Conservation (phyloP, 2,329 filamentous ascomycete genomes). For the Pyricularia grisea region DNA sequence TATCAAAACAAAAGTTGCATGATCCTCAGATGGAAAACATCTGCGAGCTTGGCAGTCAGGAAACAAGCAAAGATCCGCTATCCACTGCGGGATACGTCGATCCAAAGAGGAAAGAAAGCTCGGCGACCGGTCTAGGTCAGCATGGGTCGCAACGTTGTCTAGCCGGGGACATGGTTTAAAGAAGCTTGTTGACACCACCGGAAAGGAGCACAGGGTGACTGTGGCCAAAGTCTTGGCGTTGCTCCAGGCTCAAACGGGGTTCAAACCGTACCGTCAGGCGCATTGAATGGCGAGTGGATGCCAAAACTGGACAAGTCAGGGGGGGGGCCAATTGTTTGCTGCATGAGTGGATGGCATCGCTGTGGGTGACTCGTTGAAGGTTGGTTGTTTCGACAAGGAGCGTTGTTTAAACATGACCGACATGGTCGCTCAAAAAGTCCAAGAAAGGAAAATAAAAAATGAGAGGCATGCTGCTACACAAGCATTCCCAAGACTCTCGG, state of each 20-base stretch:
- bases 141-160: neutral
- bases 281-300: neutral
- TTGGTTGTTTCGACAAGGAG: neutral
- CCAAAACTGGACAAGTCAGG: neutral
- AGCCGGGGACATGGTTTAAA: neutral
- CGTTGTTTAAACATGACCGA: neutral
- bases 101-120: constrained; percentile 2
- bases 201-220: neutral
- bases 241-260: constrained; percentile 3
- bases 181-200: neutral
- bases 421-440: neutral
- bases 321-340: neutral
- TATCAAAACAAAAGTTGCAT: neutral
- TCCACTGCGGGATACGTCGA: neutral
- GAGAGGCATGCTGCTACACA: neutral
- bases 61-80: neutral
- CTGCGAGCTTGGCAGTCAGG: neutral
- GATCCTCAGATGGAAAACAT: neutral
- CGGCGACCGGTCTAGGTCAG: neutral
- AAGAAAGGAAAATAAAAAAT: neutral
- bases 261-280: neutral
- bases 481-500: neutral
- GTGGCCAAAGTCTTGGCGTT: neutral
- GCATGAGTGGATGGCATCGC: too few species aligned
- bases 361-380: neutral